Evolutionary conservation across 1,284 basidiomycete genomes (phyloP), one percentile per base, ranked within the genome.

Genomic region (Moesziomyces sp.): DNA sequence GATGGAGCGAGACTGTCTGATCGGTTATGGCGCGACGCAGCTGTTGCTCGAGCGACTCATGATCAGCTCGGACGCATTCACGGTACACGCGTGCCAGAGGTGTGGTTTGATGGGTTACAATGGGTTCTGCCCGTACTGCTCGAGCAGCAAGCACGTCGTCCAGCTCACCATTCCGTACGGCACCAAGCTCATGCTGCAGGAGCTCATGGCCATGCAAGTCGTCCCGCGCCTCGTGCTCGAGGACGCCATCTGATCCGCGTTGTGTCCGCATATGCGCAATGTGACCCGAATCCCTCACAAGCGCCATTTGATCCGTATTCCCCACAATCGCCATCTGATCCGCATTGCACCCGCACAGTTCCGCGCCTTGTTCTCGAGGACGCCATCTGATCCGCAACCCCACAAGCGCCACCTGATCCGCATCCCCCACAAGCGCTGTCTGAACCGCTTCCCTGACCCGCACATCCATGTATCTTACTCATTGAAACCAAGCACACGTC

Each of bases 121-220:
- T 46, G 76, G 84, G 77, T 84, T 76, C 67, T 84, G 83, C 58
- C 71, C 74, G 13, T 80, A 84, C 81, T 99, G 97, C 89, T 96
- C 96, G 86, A 94, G 91, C 75, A 93, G 92, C 45, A 97, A 98
- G 86, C 91, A 92, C 82, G 93, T 99, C 87, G 93, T 94, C 45
- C 92, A 94, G 82, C 87, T 99, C 70, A 96, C 92, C n/a, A 95
- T 99, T 60, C 97, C 97, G 1, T 99, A 99, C 83, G 97, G 96
- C 10, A 94, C 95, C 56, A 99, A 99, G 86, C 85, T 99, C 66
- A 87, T 99, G 48, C 95, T 99, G 87, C 95, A 99, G 85, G 95
- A 98, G 89, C 93, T 94, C 76, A 72, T 86, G 70, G 84, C 84
- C 8, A 86, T 86, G 86, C 85, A 86, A 65, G 85, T 86, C 44